Evolutionary conservation across 495 filamentous ascomycete species (phyloP).

Genomic region (Penicillium alfredii): DNA sequence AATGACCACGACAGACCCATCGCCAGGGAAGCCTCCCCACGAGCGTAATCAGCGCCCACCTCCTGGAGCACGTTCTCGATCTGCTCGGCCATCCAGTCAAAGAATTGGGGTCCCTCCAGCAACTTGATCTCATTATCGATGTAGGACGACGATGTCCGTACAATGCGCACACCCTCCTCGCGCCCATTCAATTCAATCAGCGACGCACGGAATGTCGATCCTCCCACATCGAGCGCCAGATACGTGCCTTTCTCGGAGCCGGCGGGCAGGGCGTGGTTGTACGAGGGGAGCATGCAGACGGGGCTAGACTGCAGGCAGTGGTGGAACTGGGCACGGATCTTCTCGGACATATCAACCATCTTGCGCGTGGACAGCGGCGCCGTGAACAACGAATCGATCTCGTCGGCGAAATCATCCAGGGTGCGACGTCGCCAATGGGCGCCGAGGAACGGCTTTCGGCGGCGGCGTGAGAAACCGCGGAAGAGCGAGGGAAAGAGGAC

Average conservation of each 20-base stretch:
- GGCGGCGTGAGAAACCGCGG: conserved; percentile 31
- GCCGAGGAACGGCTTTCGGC: conserved; percentile 30
- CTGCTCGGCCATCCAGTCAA: conserved; percentile 62
- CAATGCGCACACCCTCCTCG: conserved; percentile 45
- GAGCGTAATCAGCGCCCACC: conserved; percentile 35
- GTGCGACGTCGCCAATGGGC: conserved; percentile 39
- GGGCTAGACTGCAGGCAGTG: conserved; percentile 48
- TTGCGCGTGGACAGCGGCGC: conserved; percentile 35
- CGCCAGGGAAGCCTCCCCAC: conserved; percentile 34
- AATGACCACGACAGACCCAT: conserved; percentile 68
- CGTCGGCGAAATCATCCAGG: conserved; percentile 47
- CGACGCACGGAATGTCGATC: conserved; percentile 60
- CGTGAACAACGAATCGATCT: conserved; percentile 45
- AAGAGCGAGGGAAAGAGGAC: conserved; percentile 48
- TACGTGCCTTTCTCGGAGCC: conserved; percentile 56
- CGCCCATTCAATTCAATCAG: conserved; percentile 52
- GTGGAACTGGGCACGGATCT: conserved; percentile 54
- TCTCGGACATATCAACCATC: conserved; percentile 50
- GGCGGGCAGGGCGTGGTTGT: conserved; percentile 55
- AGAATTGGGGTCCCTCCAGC: conserved; percentile 52
- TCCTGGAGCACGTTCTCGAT: conserved; percentile 50
- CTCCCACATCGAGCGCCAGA: conserved; percentile 60
- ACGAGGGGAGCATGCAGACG: conserved; percentile 62
- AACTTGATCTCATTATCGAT: conserved; percentile 52
- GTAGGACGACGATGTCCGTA: conserved; percentile 40